Conservation (phyloP, 2,329 filamentous ascomycete genomes). For the Ascomycota sp. region DNA sequence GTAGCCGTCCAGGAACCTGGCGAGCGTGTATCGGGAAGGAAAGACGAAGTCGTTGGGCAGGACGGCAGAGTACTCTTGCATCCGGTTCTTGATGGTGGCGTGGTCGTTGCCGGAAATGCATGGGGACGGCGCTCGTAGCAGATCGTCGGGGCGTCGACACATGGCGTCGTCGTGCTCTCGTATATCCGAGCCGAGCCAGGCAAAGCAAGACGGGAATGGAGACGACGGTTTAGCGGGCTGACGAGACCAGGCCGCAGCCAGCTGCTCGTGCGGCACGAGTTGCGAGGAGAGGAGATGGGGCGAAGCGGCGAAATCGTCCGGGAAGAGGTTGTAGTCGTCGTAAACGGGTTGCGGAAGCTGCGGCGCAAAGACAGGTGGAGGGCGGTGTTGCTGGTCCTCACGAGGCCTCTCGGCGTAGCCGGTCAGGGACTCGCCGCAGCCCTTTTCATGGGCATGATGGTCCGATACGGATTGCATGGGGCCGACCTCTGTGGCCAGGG, state of each 20-base stretch:
- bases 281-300: constrained; percentile 34
- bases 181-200: constrained; percentile 31
- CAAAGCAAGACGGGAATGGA: constrained; percentile 32
- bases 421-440: constrained; percentile 25
- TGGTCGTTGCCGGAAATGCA: constrained; percentile 34
- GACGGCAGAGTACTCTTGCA: constrained; percentile 40
- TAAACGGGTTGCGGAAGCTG: constrained; percentile 17
- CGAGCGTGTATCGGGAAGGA: constrained; percentile 47
- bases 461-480: constrained; percentile 24
- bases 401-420: constrained; percentile 26
- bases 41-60: constrained; percentile 43
- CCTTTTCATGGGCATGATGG: constrained; percentile 23
- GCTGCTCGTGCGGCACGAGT: constrained; percentile 31
- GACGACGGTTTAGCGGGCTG: constrained; percentile 25
- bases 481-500: constrained; percentile 32
- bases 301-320: constrained; percentile 34
- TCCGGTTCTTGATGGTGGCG: constrained; percentile 32
- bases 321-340: constrained; percentile 37
- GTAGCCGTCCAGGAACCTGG: constrained; percentile 49
- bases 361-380: constrained; percentile 17
- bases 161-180: constrained; percentile 16
- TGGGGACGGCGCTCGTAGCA: constrained; percentile 14
- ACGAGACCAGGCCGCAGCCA: constrained; percentile 29
- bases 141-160: constrained; percentile 11
- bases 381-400: constrained; percentile 20